Base-by-base conservation (phyloP, 306 rosid genomes). In the Pyrus communis region DNA sequence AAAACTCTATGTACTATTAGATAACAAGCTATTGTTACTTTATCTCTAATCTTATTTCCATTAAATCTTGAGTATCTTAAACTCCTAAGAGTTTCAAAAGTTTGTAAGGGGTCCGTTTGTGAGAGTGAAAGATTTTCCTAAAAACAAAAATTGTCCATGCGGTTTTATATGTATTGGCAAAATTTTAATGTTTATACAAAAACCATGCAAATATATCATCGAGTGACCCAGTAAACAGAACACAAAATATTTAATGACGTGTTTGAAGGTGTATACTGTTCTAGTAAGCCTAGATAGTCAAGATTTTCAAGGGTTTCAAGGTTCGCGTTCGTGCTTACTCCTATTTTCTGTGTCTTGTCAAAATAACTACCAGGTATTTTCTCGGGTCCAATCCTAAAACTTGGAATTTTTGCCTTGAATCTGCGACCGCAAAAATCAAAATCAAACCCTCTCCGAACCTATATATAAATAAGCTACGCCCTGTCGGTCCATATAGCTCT, bases 221-320 rank as follows among this genome's bases (percentile, higher is more conserved):
- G 8, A 49, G 21, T 15, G 9, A 22, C 27, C 67, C 40, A 35
- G 67, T 64, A 30, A 64, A 18, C 52, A 64, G 25, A 4, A 33
- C 14, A 19, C 10, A 4, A 1, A 3, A 38, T 67, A 55, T 33
- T 13, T 4, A 22, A 3, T 15, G 28, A 55, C 84, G 84, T 81
- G 75, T 66, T 81, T 81, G 81, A 81, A 76, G 84, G 84, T 57
- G 57, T 43, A 4, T 61, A 49, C 22, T 35, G 68, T 54, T 9
- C 22, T 27, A 11, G 25, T 31, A n/a, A 30, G 31, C 46, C 60
- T 67, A 38, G 64, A 54, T 18, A 81, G 74, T 81, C 84, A 81
- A 75, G 5, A 64, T 2, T 18, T 76, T 81, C 81, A 76, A 71
- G 74, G 74, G 1, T 18, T 76, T 81, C 81, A 76, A 71, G 74